phyloP scores from a whole-genome alignment of 2,329 filamentous ascomycete species.

The Trichophyton benhamiae region DNA sequence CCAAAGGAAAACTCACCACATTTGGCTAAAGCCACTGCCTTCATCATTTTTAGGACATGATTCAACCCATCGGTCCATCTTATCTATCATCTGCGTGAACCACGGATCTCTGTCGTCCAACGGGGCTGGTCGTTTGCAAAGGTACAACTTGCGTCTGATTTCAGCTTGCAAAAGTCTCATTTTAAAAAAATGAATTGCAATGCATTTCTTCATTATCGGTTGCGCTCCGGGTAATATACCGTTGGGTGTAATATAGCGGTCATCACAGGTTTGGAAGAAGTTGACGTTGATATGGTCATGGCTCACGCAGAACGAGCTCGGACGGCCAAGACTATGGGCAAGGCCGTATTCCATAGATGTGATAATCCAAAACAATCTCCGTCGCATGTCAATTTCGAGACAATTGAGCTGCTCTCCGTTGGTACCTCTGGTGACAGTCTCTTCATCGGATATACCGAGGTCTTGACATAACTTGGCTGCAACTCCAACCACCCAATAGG shows the following conservation, averaged over 20 bases:
- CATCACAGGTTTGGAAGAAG: constrained; percentile 72
- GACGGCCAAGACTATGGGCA: constrained; percentile 75
- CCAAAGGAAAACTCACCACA: constrained; percentile 50
- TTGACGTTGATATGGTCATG: constrained; percentile 74
- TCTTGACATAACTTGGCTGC: constrained; percentile 82
- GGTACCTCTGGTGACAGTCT: constrained; percentile 60
- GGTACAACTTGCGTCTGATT: constrained; percentile 73
- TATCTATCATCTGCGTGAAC: constrained; percentile 68
- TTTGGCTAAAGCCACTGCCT: constrained; percentile 59
- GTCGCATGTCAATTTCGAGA: constrained; percentile 75
- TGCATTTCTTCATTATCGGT: constrained; percentile 67
- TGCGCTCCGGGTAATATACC: constrained; percentile 60
- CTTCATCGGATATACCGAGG: constrained; percentile 74
- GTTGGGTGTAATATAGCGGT: constrained; percentile 65
- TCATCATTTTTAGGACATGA: constrained; percentile 59
- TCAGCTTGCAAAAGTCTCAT: constrained; percentile 82
- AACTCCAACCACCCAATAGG: constrained; percentile 85
- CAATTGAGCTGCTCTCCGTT: constrained; percentile 51
- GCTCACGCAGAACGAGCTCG: constrained; percentile 69
- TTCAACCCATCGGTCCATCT: constrained; percentile 68
- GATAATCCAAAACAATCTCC: constrained; percentile 78
- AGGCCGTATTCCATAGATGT: constrained; percentile 80
- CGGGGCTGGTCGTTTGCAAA: constrained; percentile 66
- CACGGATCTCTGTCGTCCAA: constrained; percentile 72
- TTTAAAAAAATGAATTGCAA: constrained; percentile 85